Base-by-base conservation (phyloP, 2,329 filamentous ascomycete species). In the Chaetomiaceae sp. region DNA sequence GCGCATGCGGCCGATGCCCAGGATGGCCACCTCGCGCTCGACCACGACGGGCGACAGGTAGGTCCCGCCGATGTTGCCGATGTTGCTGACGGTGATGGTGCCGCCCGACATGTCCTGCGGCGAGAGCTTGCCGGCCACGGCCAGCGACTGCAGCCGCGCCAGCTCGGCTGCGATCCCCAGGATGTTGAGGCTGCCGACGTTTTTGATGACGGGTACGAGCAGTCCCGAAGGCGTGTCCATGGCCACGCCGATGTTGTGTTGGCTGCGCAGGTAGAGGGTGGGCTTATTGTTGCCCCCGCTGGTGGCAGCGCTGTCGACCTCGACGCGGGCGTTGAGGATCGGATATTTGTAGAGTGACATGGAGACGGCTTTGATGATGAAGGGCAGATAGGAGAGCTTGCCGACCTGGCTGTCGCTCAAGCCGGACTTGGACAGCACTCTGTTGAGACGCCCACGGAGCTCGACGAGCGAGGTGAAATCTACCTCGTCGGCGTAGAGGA, bases 11-110 rank as follows among this genome's bases (percentile, higher is more conserved):
- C 94, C 94, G 27, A 99, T 78, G 10, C 92, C 94, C 25, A 99
- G 71, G 65, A 99, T 99, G 8, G 89, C 90, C 9, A 97, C 88
- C 71, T 97, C 91, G 37, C 82, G 87, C 58, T 90, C 86, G 42
- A 96, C 89, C 62, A 99, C 89, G 45, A 99, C 88, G 1, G 94
- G 94, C 27, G 87, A 85, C 42, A 97, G 84, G 63, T 95, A 95
- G 1, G 89, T 94, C 25, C 94, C 94, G 50, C 94, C 94, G 41
- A 99, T 90, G 62, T 85, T 95, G 41, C 94, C 94, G 62, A 99
- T 96, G 68, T 99, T 99, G 63, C 90, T 96, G 45, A 99, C 84
- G 0, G 94, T 96, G 64, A 99, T 92, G 1, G 94, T 97, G 14
- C 90, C 90, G 48, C 90, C 90, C 32, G 77, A 80, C 58, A 99